Conservation (phyloP, 1,284 basidiomycete genomes). For the Caloboletus inedulis region DNA sequence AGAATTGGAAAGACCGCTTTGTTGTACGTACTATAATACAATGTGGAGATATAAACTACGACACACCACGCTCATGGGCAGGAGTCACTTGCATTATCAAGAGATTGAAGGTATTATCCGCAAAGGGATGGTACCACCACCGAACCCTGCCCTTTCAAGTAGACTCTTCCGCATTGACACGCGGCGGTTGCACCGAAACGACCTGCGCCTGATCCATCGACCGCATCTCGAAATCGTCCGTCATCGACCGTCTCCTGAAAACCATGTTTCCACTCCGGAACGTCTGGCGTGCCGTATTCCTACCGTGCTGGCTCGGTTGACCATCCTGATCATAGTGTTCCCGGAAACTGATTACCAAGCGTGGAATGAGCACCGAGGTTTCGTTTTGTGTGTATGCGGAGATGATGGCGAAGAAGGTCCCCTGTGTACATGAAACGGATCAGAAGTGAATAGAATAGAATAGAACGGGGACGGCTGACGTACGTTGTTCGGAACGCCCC, state of each 20-base stretch:
- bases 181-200: neutral
- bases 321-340: conserved; percentile 10
- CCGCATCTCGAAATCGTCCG: conserved; percentile 11
- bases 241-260: conserved; percentile 5
- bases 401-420: conserved; percentile 12
- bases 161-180: neutral
- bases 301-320: neutral
- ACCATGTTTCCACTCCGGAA: conserved; percentile 5
- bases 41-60: neutral
- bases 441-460: neutral
- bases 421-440: conserved; percentile 1
- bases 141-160: neutral
- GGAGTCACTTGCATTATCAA: neutral
- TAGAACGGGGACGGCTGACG: neutral
- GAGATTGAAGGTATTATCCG: neutral
- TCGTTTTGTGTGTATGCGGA: conserved; percentile 19
- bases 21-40: neutral
- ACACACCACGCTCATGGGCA: neutral
- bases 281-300: neutral
- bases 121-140: too few relatives aligned
- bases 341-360: conserved; percentile 21
- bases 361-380: conserved; percentile 15
- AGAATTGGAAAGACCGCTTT: neutral
- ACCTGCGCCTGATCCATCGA: neutral
- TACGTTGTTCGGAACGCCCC: conserved; percentile 19